phyloP scores from a whole-genome alignment of 305 asterid species.

The Caryopteris hybrid region DNA sequence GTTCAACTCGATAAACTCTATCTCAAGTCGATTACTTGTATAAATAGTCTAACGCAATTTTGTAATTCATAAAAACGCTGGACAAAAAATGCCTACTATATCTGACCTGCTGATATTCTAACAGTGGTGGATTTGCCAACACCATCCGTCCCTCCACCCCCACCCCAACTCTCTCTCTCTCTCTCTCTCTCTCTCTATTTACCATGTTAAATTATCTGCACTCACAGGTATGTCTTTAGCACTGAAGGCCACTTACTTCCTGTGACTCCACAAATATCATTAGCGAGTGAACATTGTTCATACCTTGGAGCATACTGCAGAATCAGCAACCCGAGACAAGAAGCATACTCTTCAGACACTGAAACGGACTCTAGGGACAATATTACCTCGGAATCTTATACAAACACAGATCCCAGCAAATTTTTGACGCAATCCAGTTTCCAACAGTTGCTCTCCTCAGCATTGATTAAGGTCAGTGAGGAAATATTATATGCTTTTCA shows the following conservation, averaged over 20 bases:
- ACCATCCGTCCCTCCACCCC: not conserved
- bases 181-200: not conserved
- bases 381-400: constrained; percentile 44
- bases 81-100: no score
- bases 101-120: no score
- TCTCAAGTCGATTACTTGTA: no score
- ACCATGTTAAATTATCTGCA: not conserved
- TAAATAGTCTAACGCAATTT: no score
- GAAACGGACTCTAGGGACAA: constrained; percentile 33
- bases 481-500: not conserved
- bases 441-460: constrained; percentile 37
- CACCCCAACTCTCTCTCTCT: not conserved
- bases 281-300: constrained; percentile 68
- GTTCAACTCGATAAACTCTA: no score
- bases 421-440: constrained; percentile 30
- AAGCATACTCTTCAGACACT: constrained; percentile 34
- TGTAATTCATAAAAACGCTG: no score
- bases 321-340: constrained; percentile 38
- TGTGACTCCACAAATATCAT: constrained; percentile 78
- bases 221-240: constrained; percentile 82
- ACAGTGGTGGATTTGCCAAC: no score
- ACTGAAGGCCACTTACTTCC: constrained; percentile 98
- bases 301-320: constrained; percentile 88
- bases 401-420: constrained; percentile 24
- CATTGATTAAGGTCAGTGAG: constrained; percentile 64